Base-by-base conservation (phyloP, 2,329 filamentous ascomycete genomes). In the Daldinia sp. region DNA sequence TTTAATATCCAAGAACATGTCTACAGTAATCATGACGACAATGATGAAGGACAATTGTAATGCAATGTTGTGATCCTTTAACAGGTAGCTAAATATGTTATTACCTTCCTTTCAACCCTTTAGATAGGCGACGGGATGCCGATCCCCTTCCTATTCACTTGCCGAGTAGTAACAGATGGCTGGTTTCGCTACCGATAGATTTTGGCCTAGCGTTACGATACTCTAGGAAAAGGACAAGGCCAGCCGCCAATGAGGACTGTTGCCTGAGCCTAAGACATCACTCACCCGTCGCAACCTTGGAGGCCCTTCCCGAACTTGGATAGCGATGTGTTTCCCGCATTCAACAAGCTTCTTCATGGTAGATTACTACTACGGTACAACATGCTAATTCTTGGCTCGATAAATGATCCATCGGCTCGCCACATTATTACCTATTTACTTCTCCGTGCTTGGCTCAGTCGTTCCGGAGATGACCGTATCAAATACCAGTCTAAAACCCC, bases 331-430 rank as follows among this genome's bases (percentile, higher is more conserved):
- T 59, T 61, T 63, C 59, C 59, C 62, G 19, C 56, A 63, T 61
- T 61, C 47, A 63, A 61, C 59, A 32, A n/a, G 47, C 2, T 59
- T 34, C 41, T 57, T 58, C 37, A 63, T 57, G 41, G 52, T 61
- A 58, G 56, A 68, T 68, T 68, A 68, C 65, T 68, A 65, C 65
- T 63, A 63, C 58, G 29, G 58, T 58, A 60, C 64, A 37, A 64
- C 61, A 32, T 63, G 30, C 47, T 41, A 32, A 29, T 51, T 63
- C 51, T 63, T 63, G 62, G 47, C 58, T 43, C 23, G 60, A 48
- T 51, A 32, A 48, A 30, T 29, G 35, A 49, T 52, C 23, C 11
- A 29, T 35, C 53, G 49, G 49, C 58, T 57, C 59, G 58, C 55
- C 58, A 62, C 55, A 57, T 54, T 57, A 64, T 60, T 58, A 32